Evolutionary conservation across 164 flowering plant genomes (phyloP), one percentile per base, ranked within the genome.

Genomic region (Pachysandra terminalis): DNA sequence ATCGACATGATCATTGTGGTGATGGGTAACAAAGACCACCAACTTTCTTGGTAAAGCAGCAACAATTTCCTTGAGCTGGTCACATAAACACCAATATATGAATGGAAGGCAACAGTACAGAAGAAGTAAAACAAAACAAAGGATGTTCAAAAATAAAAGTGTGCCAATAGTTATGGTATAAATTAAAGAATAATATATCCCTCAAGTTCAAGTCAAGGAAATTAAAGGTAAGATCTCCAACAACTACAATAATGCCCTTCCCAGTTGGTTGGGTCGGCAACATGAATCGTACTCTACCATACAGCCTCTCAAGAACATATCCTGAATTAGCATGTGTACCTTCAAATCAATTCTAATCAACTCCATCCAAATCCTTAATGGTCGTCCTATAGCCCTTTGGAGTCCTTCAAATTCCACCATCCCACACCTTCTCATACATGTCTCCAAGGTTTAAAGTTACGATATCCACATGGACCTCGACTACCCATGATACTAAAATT

Each of bases 11-110:
- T 95, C 98, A 74, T 55, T 78, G 79, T 95, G 98, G 74, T 95
- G 98, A 86, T 95, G 98, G 21, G 98, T 95, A 61, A 91, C 87
- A 80, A 91, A 89, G 64, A 95, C 96, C 55, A 91, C 74, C 59
- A 95, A 76, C 77, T 89, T 95, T 80, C 83, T 77, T 17, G 98
- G 97, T 79, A 95, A 84, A 66, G 91, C 75, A 74, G 86, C 74
- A 73, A 95, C 77, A 74, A 89, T 78, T 59, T 85, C 83, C 73
- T 3, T 58, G 24, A 94, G 93, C 98, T 94, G 90, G 74, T 73
- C 53, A 77, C 62, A 68, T 41, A 66, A 73, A 65, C 9, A 64
- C 15, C 48, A 66, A 63, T 21, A 32, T 25, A 32, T 56, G 28
- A 59, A 35, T 51, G 25, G 19, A 51, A 55, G 23, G 55, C 22